Conservation (phyloP, 176 grass and related monocot species). For the Panicum miliaceum region DNA sequence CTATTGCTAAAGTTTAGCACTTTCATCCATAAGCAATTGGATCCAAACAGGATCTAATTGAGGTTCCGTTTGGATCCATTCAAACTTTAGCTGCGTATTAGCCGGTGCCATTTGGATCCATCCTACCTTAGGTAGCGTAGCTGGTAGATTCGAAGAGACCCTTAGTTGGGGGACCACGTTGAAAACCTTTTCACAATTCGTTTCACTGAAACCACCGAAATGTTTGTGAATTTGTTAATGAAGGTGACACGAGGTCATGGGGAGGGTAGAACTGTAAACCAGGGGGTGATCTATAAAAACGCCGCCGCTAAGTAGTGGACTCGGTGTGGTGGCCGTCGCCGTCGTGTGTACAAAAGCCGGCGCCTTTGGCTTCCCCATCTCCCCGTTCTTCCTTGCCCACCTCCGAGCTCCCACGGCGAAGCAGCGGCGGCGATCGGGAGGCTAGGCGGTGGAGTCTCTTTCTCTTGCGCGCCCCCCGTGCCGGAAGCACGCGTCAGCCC, state of each 20-base stretch:
- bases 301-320: background rate
- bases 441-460: background rate
- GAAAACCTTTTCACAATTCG: too few species aligned
- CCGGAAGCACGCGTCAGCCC: background rate
- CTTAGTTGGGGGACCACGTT: too few species aligned
- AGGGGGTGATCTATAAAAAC: background rate
- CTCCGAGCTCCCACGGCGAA: conserved; percentile 7
- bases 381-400: background rate
- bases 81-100: too few species aligned
- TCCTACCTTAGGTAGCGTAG: too few species aligned
- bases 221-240: background rate
- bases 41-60: too few species aligned
- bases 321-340: background rate
- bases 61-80: too few species aligned
- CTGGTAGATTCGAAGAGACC: too few species aligned
- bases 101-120: too few species aligned
- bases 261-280: background rate
- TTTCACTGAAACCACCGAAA: background rate
- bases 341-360: background rate
- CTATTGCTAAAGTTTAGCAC: too few species aligned
- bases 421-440: background rate
- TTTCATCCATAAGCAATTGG: too few species aligned
- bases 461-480: background rate
- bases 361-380: background rate
- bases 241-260: too few species aligned